A percentile compares a stretch with the other conserved stretches of the same genome.
These are phyloP conservation scores for Austroboletus eburneus DNA, from an alignment of 768 basidiomycete species.

Conservation along the genomic window DNA sequence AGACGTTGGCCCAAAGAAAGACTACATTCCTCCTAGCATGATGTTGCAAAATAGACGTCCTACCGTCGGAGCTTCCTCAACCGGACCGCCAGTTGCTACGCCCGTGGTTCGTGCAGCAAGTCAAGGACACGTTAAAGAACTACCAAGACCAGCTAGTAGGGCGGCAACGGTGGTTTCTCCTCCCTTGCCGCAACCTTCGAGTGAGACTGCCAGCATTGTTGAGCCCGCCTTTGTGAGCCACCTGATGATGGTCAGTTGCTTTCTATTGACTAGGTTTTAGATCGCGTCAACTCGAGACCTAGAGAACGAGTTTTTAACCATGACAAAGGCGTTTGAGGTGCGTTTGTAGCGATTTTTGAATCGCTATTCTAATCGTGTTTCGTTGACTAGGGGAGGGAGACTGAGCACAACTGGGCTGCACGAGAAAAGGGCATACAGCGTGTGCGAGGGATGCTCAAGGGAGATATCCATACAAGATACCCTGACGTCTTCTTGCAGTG, in stretches of 20 bases:
- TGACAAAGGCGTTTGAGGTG: constrained; percentile 81
- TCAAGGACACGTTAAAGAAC: constrained; percentile 45
- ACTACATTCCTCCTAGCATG: constrained; percentile 75
- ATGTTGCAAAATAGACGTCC: constrained; percentile 52
- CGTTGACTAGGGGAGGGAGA: constrained; percentile 80
- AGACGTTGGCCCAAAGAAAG: constrained; percentile 36
- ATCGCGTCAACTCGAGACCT: constrained; percentile 84
- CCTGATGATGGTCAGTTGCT: background rate
- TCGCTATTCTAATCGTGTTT: background rate
- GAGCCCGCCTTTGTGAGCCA: constrained; percentile 65
- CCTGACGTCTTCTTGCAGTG: constrained; percentile 68
- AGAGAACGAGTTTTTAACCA: constrained; percentile 76
- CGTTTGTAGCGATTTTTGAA: constrained; percentile 10
- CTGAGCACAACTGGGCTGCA: constrained; percentile 90
- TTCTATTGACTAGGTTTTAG: constrained; percentile 33
- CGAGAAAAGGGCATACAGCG: constrained; percentile 74
- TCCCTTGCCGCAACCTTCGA: constrained; percentile 38
- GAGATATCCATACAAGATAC: constrained; percentile 73
- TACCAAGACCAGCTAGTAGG: constrained; percentile 58
- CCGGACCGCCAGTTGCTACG: constrained; percentile 23
- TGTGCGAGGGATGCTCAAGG: constrained; percentile 87
- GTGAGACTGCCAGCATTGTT: constrained; percentile 44
- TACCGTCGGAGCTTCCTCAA: constrained; percentile 30
- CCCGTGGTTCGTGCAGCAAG: constrained; percentile 44
- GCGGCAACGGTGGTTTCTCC: constrained; percentile 42